These are phyloP conservation scores for Exophiala calicioides DNA, from an alignment of 2,329 filamentous ascomycete genomes.

Conservation along the genomic window DNA sequence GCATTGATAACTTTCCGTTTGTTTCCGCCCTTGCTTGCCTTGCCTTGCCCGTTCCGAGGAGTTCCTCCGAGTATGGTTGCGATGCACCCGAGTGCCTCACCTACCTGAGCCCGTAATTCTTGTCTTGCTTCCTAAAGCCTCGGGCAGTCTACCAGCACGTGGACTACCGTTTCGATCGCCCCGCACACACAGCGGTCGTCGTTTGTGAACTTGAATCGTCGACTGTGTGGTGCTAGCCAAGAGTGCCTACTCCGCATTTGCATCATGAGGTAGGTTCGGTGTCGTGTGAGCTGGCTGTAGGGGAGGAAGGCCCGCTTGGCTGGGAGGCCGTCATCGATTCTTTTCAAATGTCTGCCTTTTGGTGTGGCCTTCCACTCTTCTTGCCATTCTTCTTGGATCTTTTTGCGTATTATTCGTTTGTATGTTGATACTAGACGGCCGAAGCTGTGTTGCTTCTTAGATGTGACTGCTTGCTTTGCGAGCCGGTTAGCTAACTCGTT, in stretches of 20 bases:
- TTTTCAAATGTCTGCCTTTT: no score
- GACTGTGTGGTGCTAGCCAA: constrained; percentile 27
- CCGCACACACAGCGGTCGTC: constrained; percentile 29
- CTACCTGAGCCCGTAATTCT: constrained; percentile 18
- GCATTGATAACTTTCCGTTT: constrained; percentile 14
- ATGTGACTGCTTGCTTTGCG: no score
- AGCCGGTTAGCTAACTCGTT: no score
- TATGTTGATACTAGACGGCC: no score
- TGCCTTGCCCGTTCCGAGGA: constrained; percentile 22
- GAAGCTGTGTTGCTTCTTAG: no score
- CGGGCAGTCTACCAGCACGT: constrained; percentile 30
- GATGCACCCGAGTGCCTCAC: constrained; percentile 29
- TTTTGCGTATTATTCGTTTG: no score
- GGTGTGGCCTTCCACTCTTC: no score
- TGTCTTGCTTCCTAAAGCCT: constrained; percentile 26
- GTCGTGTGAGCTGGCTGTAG: constrained; percentile 25
- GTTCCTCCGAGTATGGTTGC: constrained; percentile 31
- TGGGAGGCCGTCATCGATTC: constrained; percentile 11
- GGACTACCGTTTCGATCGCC: constrained; percentile 27
- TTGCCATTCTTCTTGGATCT: no score
- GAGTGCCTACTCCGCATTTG: constrained; percentile 30
- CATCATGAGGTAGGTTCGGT: constrained; percentile 27
- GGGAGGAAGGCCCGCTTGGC: constrained; percentile 12
- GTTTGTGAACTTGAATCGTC: constrained; percentile 9
- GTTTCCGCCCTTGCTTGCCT: constrained; percentile 9